Conservation (phyloP, 768 basidiomycete genomes). For the Chalciporus piperatus region DNA sequence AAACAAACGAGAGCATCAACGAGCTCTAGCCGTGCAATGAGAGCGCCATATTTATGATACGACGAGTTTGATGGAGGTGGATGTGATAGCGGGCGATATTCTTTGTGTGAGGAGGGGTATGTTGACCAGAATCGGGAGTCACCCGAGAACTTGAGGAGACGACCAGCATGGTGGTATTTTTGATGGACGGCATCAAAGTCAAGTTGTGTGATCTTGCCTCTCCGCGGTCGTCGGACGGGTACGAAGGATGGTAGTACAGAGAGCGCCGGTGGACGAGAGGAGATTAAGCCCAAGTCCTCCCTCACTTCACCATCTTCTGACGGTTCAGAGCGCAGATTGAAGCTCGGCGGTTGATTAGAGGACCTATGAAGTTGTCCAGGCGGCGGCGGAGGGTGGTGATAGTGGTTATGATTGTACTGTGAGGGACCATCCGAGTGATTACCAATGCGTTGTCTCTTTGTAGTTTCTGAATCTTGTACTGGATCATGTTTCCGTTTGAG, state of each 20-base stretch:
- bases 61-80: conserved; percentile 65
- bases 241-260: conserved; percentile 37
- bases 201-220: conserved; percentile 46
- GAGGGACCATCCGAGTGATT: conserved; percentile 24
- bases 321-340: conserved; percentile 37
- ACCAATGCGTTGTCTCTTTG: conserved; percentile 32
- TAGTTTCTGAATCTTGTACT: conserved; percentile 23
- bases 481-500: conserved; percentile 39
- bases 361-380: conserved; percentile 15
- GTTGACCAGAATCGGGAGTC: conserved; percentile 77
- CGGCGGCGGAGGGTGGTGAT: conserved; percentile 24
- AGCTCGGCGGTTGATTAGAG: conserved; percentile 21
- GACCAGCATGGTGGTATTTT: conserved; percentile 66
- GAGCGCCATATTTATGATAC: conserved; percentile 72
- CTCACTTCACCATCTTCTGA: conserved; percentile 47
- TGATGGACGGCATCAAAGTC: conserved; percentile 64
- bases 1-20: conserved; percentile 82
- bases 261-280: conserved; percentile 25
- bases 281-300: conserved; percentile 33
- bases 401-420: conserved; percentile 30
- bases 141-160: conserved; percentile 80
- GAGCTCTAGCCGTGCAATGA: conserved; percentile 77
- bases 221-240: conserved; percentile 66
- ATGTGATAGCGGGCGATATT: conserved; percentile 58
- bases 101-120: conserved; percentile 59